These are phyloP conservation scores for Colletotrichum cuscutae DNA, from an alignment of 2,329 filamentous ascomycete genomes.

Conservation along the genomic window DNA sequence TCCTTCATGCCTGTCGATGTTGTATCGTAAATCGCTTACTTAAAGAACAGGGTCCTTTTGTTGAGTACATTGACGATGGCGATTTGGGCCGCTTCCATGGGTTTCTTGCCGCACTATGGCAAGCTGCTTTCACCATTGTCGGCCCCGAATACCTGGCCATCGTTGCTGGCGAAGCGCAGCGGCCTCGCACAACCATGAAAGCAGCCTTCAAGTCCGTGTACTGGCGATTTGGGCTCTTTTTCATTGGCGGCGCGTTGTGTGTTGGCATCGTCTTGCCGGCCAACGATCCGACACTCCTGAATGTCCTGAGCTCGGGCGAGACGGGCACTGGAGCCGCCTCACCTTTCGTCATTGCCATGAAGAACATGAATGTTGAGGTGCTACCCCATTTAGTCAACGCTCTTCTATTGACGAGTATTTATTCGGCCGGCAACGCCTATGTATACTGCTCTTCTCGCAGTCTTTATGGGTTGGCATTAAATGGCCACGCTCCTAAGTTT, in stretches of 20 bases:
- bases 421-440: slow-evolving; percentile 67
- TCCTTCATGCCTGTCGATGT: not conserved
- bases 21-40: not conserved
- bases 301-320: slow-evolving; percentile 36
- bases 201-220: slow-evolving; percentile 79
- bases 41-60: slow-evolving; percentile 35
- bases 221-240: slow-evolving; percentile 77
- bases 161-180: slow-evolving; percentile 76
- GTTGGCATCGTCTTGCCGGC: slow-evolving; percentile 75
- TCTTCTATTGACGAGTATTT: slow-evolving; percentile 62
- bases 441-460: slow-evolving; percentile 66
- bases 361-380: slow-evolving; percentile 61
- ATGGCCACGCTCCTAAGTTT: slow-evolving; percentile 60
- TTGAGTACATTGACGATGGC: slow-evolving; percentile 67
- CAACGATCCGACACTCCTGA: slow-evolving; percentile 47
- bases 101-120: slow-evolving; percentile 74
- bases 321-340: slow-evolving; percentile 63
- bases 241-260: slow-evolving; percentile 73
- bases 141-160: slow-evolving; percentile 76
- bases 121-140: slow-evolving; percentile 71
- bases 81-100: slow-evolving; percentile 75
- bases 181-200: slow-evolving; percentile 72
- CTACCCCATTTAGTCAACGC: slow-evolving; percentile 70
- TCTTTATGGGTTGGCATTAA: slow-evolving; percentile 65
- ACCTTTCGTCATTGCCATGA: slow-evolving; percentile 72